These are phyloP conservation scores for Zygotorulaspora danielsina DNA, from an alignment of 805 yeast genomes.

Conservation along the genomic window DNA sequence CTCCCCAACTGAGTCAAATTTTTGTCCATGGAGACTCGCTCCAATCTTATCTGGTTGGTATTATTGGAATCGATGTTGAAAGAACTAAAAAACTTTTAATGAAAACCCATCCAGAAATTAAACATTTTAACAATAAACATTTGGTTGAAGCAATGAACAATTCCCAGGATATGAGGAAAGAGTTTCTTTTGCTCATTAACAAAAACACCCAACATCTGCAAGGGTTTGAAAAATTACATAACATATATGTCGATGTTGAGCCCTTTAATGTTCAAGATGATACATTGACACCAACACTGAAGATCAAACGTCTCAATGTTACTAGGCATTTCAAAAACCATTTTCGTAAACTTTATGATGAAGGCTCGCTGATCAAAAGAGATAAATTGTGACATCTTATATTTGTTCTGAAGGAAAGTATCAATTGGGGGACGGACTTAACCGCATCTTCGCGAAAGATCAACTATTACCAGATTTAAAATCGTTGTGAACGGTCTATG, in stretches of 20 bases:
- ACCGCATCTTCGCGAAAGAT: too few species aligned
- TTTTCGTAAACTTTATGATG: constrained; percentile 44
- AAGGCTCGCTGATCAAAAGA: constrained; percentile 40
- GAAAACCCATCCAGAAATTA: constrained; percentile 33
- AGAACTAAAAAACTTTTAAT: constrained; percentile 36
- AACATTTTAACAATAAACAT: constrained; percentile 28
- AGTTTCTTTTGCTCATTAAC: constrained; percentile 22
- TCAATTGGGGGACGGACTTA: too few species aligned
- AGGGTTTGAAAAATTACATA: constrained; percentile 63
- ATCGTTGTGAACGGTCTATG: too few species aligned
- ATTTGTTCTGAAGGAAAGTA: too few species aligned
- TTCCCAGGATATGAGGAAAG: constrained; percentile 17
- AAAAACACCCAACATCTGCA: constrained; percentile 38
- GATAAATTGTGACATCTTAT: constrained; percentile 4
- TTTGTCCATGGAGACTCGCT: constrained; percentile 63
- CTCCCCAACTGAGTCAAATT: constrained; percentile 49
- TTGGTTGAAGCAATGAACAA: constrained; percentile 24
- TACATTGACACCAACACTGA: constrained; percentile 63
- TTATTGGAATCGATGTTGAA: constrained; percentile 57
- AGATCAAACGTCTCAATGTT: constrained; percentile 50
- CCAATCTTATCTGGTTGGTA: constrained; percentile 52
- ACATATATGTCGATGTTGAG: constrained; percentile 48
- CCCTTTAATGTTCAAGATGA: constrained; percentile 61
- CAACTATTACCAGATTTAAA: too few species aligned
- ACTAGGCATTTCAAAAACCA: constrained; percentile 40